Conservation (phyloP, 2,329 filamentous ascomycete genomes). For the Gaeumannomyces sp. region DNA sequence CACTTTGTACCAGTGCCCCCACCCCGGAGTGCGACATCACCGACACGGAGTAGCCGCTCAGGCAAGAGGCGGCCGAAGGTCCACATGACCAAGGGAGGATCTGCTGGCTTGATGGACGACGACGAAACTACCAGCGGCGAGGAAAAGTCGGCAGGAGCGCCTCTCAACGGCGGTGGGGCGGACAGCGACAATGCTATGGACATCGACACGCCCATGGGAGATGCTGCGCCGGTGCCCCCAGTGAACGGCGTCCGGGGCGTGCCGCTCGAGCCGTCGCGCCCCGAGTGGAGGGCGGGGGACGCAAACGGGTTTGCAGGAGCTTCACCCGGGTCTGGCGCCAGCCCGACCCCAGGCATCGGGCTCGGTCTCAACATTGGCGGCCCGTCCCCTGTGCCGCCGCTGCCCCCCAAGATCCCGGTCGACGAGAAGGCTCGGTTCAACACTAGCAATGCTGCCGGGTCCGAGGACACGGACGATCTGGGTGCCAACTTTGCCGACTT, state of each 20-base stretch:
- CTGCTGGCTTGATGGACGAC: conserved; percentile 38
- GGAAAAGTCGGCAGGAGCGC: conserved; percentile 23
- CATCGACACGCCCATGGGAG: conserved; percentile 47
- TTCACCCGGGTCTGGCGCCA: conserved; percentile 15
- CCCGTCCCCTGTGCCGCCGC: conserved; percentile 1
- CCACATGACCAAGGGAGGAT: conserved; percentile 39
- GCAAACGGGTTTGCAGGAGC: conserved; percentile 23
- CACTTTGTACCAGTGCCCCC: conserved; percentile 44
- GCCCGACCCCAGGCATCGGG: too few species aligned
- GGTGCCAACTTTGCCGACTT: conserved; percentile 48
- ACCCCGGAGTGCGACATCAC: conserved; percentile 34
- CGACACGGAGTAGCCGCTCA: conserved; percentile 38
- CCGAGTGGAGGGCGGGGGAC: conserved; percentile 53
- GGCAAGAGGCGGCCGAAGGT: conserved; percentile 56
- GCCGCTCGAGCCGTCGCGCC: conserved; percentile 50
- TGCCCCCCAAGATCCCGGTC: conserved; percentile 11
- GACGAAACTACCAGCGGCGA: conserved; percentile 38
- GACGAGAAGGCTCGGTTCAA: conserved; percentile 14
- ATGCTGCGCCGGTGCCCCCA: conserved; percentile 21
- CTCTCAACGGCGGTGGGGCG: conserved; percentile 24
- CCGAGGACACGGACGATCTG: conserved; percentile 51
- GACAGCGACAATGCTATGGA: conserved; percentile 58
- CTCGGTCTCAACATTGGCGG: conserved; percentile 9
- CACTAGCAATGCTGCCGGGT: conserved; percentile 37
- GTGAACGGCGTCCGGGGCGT: conserved; percentile 42